phyloP scores from a whole-genome alignment of 495 filamentous ascomycete genomes.

The Pseudevernia furfuracea region DNA sequence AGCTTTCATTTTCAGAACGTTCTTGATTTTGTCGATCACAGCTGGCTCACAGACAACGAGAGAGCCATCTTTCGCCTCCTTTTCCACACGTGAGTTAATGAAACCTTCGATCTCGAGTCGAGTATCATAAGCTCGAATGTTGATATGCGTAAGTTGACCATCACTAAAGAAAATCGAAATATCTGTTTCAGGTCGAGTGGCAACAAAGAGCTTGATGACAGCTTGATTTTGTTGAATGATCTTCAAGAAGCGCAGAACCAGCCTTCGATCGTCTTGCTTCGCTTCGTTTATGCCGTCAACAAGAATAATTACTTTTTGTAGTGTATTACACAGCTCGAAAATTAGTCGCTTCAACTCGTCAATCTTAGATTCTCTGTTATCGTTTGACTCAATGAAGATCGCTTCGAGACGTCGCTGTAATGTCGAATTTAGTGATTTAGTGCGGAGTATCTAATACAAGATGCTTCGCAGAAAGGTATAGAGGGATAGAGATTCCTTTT shows the following conservation, averaged over 20 bases:
- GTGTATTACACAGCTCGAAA: conserved; percentile 10
- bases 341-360: conserved; percentile 6
- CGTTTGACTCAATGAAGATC: conserved; percentile 8
- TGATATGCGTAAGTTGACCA: conserved; percentile 6
- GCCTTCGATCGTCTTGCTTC: conserved; percentile 11
- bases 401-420: conserved; percentile 11
- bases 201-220: conserved; percentile 7
- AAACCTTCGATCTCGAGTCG: conserved; percentile 9
- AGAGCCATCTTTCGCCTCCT: conserved; percentile 5
- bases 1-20: conserved; percentile 8
- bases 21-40: conserved; percentile 5
- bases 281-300: conserved; percentile 9
- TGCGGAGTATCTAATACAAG: conserved; percentile 2
- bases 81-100: conserved; percentile 9
- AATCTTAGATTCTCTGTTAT: conserved; percentile 9
- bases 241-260: conserved; percentile 11
- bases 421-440: conserved; percentile 9
- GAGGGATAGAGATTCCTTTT: conserved; percentile 6
- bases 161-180: conserved; percentile 4
- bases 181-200: conserved; percentile 8
- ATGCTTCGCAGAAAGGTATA: conserved; percentile 8
- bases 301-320: conserved; percentile 10
- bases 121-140: conserved; percentile 10
- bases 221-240: conserved; percentile 5
- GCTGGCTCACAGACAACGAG: conserved; percentile 8